These are phyloP conservation scores for Phytophthora tentaculata DNA, from an alignment of 352 stramenopile species.

Conservation along the genomic window DNA sequence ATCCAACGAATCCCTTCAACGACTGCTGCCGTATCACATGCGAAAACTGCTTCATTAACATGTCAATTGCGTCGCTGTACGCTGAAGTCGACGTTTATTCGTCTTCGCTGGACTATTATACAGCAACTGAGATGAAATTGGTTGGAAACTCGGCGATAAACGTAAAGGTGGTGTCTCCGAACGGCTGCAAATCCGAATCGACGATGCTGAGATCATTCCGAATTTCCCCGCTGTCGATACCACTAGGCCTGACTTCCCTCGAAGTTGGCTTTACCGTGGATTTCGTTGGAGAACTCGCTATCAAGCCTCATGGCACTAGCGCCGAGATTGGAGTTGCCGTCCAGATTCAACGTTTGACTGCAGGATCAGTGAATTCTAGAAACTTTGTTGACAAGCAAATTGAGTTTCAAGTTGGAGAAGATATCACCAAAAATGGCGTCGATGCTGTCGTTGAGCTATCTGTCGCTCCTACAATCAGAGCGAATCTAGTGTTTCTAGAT, in stretches of 20 bases:
- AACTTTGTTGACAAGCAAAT: neutral
- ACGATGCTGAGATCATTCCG: neutral
- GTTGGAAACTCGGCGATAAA: neutral
- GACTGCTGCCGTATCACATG: slow-evolving; percentile 31
- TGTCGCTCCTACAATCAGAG: neutral
- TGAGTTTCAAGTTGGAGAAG: neutral
- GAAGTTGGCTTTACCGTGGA: slow-evolving; percentile 3
- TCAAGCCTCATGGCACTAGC: slow-evolving; percentile 4
- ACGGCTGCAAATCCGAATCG: slow-evolving; percentile 3
- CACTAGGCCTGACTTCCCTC: neutral
- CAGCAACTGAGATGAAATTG: slow-evolving; percentile 8
- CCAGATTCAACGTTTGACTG: neutral
- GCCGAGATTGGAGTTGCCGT: slow-evolving; percentile 1
- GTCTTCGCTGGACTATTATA: neutral
- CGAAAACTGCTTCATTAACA: slow-evolving; percentile 31
- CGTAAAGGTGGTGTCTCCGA: slow-evolving; percentile 10
- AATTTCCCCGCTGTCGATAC: neutral
- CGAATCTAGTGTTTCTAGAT: neutral
- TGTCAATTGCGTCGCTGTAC: slow-evolving; percentile 29
- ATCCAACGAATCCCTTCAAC: slow-evolving; percentile 14
- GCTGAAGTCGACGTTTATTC: slow-evolving; percentile 18
- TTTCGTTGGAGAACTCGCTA: neutral
- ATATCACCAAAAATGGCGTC: neutral
- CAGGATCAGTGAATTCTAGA: neutral
- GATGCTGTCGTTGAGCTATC: neutral